These are phyloP conservation scores for Fusarium mangiferae DNA, from an alignment of 2,329 filamentous ascomycete genomes.

Conservation along the genomic window DNA sequence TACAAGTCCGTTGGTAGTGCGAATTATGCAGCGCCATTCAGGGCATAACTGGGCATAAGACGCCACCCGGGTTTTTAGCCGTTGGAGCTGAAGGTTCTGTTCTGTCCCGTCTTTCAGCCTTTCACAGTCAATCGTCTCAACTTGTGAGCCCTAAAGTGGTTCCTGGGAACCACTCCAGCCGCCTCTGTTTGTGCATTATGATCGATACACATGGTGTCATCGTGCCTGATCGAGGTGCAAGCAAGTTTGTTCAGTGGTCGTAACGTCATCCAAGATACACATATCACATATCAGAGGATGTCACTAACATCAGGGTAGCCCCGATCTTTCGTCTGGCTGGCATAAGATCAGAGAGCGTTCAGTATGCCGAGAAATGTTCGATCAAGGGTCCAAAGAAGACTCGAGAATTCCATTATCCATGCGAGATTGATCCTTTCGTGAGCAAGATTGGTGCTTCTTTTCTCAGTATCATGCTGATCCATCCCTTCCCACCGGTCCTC, in stretches of 20 bases:
- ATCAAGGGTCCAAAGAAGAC: constrained; percentile 16
- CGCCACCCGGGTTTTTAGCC: constrained; percentile 10
- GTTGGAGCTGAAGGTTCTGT: constrained; percentile 13
- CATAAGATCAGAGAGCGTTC: constrained; percentile 4
- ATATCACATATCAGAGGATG: not conserved
- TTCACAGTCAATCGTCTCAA: constrained; percentile 18
- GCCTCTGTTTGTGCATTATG: not conserved
- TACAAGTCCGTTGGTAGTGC: constrained; percentile 27
- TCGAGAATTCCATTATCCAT: constrained; percentile 18
- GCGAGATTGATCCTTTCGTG: constrained; percentile 14
- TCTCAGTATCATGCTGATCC: constrained; percentile 12
- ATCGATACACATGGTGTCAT: constrained; percentile 14
- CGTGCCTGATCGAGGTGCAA: constrained; percentile 9
- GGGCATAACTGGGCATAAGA: constrained; percentile 35
- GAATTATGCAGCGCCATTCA: constrained; percentile 30
- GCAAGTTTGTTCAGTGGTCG: constrained; percentile 7
- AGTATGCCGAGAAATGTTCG: constrained; percentile 1
- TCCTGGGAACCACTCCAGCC: not conserved
- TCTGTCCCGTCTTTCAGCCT: constrained; percentile 18
- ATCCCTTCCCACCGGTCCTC: constrained; percentile 19
- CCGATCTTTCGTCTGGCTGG: constrained; percentile 14
- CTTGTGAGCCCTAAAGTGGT: constrained; percentile 16
- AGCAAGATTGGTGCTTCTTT: constrained; percentile 20
- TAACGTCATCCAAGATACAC: not conserved
- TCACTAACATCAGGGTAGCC: constrained; percentile 2